Base-by-base conservation (phyloP, 257 asterid species). In the Craterostigma plantagineum region DNA sequence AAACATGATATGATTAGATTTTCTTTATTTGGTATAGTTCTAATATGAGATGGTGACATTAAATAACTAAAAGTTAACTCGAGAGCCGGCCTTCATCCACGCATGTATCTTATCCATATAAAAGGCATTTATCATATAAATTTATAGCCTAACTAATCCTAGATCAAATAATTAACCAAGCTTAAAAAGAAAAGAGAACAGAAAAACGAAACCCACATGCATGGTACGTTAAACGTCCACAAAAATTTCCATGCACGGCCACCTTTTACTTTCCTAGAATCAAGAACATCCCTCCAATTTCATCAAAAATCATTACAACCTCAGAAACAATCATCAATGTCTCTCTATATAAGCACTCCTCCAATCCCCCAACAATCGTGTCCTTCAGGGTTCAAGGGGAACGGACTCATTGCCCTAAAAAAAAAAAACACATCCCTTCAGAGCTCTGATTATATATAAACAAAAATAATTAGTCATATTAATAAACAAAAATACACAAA, bases 331-430 rank as follows among this genome's bases (percentile, higher is more conserved):
- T 23, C 30, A 23, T 23, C 4, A 55, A 47, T 6, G 75, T 23
- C 30, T 6, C 43, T 48, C 48, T 48, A 42, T 33, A 55, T 48
- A 48, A 13, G 18, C 35, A 23, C 30, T 23, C 11, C 10, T 23
- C 16, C n/a, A 11, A 49, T n/a, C 41, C 30, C 40, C 39, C 16
- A 42, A 12, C 5, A 12, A n/a, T 30, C 30, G 30, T 23, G 30
- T 51, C 46, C 18, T 16, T 56, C 58, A 45, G 53, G 45, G 58
- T 40, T 58, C 63, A 35, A 40, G 52, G 55, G 58, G 54, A 58
- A 34, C 12, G 15, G 4, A 12, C 34, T 1, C 9, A 55, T 15
- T 34, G 34, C 30, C 9, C 38, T 17, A 33, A 16, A 70, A 54
- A 66, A n/a, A n/a, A 77, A 0, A 23, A 23, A 23, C 30, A 23